Conservation (phyloP, 192 early-diverging fungal species). For the Coemansia reversa region DNA sequence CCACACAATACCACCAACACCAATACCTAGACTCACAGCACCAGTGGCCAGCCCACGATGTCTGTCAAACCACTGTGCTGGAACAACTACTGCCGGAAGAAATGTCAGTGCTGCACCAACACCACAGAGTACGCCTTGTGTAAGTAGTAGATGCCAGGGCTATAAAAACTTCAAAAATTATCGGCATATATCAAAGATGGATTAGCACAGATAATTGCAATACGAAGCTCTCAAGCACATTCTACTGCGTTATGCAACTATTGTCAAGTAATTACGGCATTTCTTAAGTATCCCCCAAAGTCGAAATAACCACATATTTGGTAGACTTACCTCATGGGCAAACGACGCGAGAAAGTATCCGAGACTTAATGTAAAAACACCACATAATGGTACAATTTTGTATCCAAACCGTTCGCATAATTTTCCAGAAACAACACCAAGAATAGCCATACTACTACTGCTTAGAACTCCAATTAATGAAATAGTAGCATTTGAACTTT, state of each 20-base stretch:
- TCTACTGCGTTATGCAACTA: background rate
- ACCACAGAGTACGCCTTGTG: constrained; percentile 61
- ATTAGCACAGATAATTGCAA: background rate
- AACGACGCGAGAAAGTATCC: constrained; percentile 54
- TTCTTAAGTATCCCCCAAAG: background rate
- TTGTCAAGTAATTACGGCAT: background rate
- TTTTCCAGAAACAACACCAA: constrained; percentile 51
- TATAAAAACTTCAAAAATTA: constrained; percentile 24
- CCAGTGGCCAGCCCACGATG: constrained; percentile 60
- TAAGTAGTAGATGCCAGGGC: constrained; percentile 63
- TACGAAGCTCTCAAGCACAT: background rate
- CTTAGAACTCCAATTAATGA: constrained; percentile 49
- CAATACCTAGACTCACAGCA: constrained; percentile 62
- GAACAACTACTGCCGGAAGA: constrained; percentile 48
- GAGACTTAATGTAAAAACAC: constrained; percentile 33
- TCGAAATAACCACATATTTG: background rate
- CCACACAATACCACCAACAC: constrained; percentile 69
- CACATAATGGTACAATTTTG: constrained; percentile 36
- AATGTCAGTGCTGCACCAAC: constrained; percentile 54
- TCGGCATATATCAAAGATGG: background rate
- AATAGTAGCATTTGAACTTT: constrained; percentile 45
- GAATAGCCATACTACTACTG: constrained; percentile 41
- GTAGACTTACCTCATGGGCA: constrained; percentile 44
- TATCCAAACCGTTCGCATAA: constrained; percentile 50
- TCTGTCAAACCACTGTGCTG: constrained; percentile 61